phyloP scores from a whole-genome alignment of 106 monocot species.

The Triglochin maritima region DNA sequence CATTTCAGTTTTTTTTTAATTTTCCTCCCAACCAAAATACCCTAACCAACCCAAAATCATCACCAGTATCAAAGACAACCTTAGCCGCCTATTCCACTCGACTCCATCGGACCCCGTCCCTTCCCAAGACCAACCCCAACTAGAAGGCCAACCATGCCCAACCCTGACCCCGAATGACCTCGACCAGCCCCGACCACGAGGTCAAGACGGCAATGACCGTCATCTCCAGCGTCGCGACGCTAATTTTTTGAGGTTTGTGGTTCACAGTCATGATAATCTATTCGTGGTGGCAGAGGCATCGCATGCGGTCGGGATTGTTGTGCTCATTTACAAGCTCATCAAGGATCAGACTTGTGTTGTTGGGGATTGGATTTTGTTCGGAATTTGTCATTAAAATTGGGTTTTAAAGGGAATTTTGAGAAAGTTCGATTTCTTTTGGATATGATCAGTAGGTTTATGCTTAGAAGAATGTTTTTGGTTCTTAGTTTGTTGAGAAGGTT shows the following conservation, averaged over 20 bases:
- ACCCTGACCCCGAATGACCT: no score
- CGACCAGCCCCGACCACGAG: conserved; percentile 15
- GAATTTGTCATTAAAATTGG: not conserved
- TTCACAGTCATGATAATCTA: conserved; percentile 10
- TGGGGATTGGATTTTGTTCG: not conserved
- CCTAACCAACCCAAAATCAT: no score
- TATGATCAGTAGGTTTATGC: not conserved
- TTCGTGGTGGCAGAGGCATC: conserved; percentile 12
- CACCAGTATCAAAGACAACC: no score
- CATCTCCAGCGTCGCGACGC: not conserved
- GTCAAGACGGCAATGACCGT: conserved; percentile 9
- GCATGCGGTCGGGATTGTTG: conserved; percentile 6
- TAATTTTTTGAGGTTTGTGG: conserved; percentile 1
- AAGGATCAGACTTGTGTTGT: conserved; percentile 10
- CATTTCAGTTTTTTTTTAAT: no score
- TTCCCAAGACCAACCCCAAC: no score
- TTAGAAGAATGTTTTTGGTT: no score
- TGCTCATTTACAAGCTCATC: conserved; percentile 19
- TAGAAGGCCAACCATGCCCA: no score
- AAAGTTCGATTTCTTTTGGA: not conserved
- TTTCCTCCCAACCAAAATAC: no score
- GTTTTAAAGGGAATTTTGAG: not conserved
- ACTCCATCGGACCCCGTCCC: no score
- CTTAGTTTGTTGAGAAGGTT: no score
- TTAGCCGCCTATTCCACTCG: no score